Conservation (phyloP, 768 basidiomycete genomes). For the Rhodosporidiobolus odoratus region DNA sequence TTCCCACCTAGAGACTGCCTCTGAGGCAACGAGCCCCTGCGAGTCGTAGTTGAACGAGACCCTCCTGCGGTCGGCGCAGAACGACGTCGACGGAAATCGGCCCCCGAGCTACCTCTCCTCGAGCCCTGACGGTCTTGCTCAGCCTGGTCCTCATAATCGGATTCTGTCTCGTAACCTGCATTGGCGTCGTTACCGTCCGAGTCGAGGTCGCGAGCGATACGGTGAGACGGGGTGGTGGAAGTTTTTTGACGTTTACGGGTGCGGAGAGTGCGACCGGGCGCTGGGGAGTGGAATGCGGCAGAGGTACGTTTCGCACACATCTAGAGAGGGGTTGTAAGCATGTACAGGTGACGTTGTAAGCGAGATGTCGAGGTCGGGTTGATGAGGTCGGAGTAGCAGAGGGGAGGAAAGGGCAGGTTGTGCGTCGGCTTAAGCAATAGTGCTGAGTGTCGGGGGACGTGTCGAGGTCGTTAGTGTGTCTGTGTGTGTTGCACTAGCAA, state of each 20-base stretch:
- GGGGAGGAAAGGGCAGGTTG: background rate
- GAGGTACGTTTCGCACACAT: constrained; percentile 16
- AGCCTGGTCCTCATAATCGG: constrained; percentile 6
- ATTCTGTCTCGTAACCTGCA: constrained; percentile 7
- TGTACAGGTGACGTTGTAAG: background rate
- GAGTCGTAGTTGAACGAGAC: background rate
- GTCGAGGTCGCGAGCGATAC: background rate
- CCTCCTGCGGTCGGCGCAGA: background rate
- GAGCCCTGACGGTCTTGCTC: background rate
- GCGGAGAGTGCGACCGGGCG: background rate
- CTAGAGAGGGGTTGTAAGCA: constrained; percentile 1
- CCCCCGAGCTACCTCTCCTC: background rate
- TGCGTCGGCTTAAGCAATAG: background rate
- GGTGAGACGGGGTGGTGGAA: background rate
- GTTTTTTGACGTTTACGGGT: constrained; percentile 13
- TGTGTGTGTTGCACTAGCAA: too few species aligned
- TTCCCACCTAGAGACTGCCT: background rate
- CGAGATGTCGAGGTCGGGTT: background rate
- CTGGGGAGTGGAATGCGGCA: constrained; percentile 6
- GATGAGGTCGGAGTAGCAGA: background rate
- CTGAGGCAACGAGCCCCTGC: background rate
- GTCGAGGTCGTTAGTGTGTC: background rate
- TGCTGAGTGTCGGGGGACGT: background rate
- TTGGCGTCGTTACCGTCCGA: constrained; percentile 2
- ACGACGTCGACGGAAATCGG: background rate